Evolutionary conservation across 208 protist species (phyloP).

Genomic region (Novymonas esmeraldas): DNA sequence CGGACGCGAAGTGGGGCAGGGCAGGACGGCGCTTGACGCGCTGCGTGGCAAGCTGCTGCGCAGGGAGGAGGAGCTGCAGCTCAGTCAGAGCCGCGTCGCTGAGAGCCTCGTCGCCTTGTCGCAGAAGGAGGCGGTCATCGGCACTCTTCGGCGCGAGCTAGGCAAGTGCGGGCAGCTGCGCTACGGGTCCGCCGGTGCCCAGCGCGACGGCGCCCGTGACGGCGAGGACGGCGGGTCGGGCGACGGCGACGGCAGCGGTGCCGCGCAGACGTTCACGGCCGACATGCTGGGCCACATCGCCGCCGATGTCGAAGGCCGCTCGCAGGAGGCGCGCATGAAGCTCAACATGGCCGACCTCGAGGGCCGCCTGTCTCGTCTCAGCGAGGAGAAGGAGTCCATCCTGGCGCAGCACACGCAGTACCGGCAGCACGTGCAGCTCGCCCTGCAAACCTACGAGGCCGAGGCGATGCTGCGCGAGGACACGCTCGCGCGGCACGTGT

Average conservation of each 20-base stretch:
- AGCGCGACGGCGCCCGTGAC: slow-evolving; percentile 9
- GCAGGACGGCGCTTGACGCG: slow-evolving; percentile 51
- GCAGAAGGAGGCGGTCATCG: slow-evolving; percentile 78
- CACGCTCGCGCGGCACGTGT: slow-evolving; percentile 54
- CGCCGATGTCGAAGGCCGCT: slow-evolving; percentile 71
- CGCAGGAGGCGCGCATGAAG: slow-evolving; percentile 72
- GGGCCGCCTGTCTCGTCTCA: slow-evolving; percentile 34
- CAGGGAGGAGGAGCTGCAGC: slow-evolving; percentile 72
- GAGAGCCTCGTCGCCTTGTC: slow-evolving; percentile 76
- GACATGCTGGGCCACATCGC: slow-evolving; percentile 70
- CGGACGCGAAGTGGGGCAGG: slow-evolving; percentile 54
- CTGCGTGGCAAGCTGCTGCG: slow-evolving; percentile 58
- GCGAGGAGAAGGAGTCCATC: slow-evolving; percentile 69
- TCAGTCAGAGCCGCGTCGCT: slow-evolving; percentile 66
- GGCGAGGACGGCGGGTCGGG: slow-evolving; percentile 3
- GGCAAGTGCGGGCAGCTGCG: slow-evolving; percentile 39
- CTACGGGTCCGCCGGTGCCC: slow-evolving; percentile 4
- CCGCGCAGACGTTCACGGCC: slow-evolving; percentile 38
- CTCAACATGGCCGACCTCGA: slow-evolving; percentile 72
- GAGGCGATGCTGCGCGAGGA: slow-evolving; percentile 48
- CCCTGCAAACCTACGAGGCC: slow-evolving; percentile 39
- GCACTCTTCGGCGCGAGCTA: slow-evolving; percentile 71
- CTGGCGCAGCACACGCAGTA: slow-evolving; percentile 82
- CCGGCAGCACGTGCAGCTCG: slow-evolving; percentile 71
- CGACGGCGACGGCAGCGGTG: not conserved